These are phyloP conservation scores for Kuraishia piskuri DNA, from an alignment of 805 yeast genomes.

Conservation along the genomic window DNA sequence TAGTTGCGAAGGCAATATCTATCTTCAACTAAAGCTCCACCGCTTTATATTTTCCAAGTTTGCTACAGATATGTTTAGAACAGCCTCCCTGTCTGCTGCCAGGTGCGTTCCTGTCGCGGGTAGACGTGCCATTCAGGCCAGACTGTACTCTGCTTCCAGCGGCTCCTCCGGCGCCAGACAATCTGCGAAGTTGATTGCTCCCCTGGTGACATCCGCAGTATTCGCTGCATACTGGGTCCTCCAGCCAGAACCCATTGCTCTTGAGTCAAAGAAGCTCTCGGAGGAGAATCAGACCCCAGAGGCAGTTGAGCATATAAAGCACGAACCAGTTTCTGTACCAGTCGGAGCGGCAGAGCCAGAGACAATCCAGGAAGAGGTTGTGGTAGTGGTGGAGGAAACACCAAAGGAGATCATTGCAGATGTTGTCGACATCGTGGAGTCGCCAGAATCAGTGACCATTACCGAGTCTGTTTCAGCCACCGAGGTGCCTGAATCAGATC, in stretches of 20 bases:
- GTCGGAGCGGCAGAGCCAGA: neutral
- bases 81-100: neutral
- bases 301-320: neutral
- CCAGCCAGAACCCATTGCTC: neutral
- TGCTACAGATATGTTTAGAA: neutral
- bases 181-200: neutral
- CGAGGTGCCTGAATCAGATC: neutral
- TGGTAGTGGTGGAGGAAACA: neutral
- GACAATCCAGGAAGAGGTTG: neutral
- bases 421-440: neutral
- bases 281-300: neutral
- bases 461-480: neutral
- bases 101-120: neutral
- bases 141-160: neutral
- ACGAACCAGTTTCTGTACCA: neutral
- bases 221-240: neutral
- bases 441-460: neutral
- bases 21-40: neutral
- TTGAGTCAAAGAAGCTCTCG: neutral
- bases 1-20: too few species aligned
- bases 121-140: neutral
- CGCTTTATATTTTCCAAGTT: too few species aligned
- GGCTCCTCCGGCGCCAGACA: neutral
- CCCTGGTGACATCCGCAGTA: neutral
- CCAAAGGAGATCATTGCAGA: neutral